Evolutionary conservation across 2,329 filamentous ascomycete genomes (phyloP).

Genomic region (Ascochyta pisi): DNA sequence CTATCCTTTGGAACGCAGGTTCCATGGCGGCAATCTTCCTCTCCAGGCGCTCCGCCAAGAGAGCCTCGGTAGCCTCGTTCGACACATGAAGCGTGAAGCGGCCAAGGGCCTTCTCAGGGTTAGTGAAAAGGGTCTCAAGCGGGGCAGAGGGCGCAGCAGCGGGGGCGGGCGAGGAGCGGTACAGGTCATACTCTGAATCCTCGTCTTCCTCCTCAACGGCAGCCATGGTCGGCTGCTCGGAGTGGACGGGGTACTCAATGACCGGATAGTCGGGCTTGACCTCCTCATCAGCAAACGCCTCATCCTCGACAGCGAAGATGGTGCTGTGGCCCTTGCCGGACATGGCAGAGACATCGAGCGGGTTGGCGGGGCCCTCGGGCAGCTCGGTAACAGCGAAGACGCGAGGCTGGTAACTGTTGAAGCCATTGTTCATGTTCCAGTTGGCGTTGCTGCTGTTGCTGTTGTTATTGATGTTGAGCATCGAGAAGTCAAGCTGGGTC

Average conservation of each 20-base stretch:
- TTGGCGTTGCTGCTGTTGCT: slow-evolving; percentile 52
- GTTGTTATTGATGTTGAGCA: slow-evolving; percentile 65
- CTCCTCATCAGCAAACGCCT: slow-evolving; percentile 53
- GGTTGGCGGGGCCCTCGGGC: slow-evolving; percentile 68
- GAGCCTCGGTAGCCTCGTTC: slow-evolving; percentile 53
- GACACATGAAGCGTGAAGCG: slow-evolving; percentile 70
- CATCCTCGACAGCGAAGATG: slow-evolving; percentile 42
- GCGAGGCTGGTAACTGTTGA: slow-evolving; percentile 64
- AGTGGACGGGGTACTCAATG: slow-evolving; percentile 52
- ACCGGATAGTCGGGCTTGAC: slow-evolving; percentile 59
- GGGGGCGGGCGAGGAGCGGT: slow-evolving; percentile 54
- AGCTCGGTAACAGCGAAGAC: slow-evolving; percentile 77
- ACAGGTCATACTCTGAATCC: slow-evolving; percentile 68
- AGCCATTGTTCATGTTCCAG: slow-evolving; percentile 61
- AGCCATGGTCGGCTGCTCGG: slow-evolving; percentile 25
- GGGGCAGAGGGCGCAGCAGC: slow-evolving; percentile 40
- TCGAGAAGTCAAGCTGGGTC: slow-evolving; percentile 75
- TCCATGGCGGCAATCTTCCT: slow-evolving; percentile 46
- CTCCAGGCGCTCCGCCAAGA: slow-evolving; percentile 43
- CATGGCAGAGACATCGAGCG: slow-evolving; percentile 65
- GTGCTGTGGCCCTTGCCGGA: slow-evolving; percentile 68
- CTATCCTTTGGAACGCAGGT: slow-evolving; percentile 42
- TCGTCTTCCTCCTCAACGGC: slow-evolving; percentile 54
- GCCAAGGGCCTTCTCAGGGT: slow-evolving; percentile 68
- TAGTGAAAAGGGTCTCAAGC: slow-evolving; percentile 53